These are phyloP conservation scores for Boletus sp. DNA, from an alignment of 768 basidiomycete species.

Conservation along the genomic window DNA sequence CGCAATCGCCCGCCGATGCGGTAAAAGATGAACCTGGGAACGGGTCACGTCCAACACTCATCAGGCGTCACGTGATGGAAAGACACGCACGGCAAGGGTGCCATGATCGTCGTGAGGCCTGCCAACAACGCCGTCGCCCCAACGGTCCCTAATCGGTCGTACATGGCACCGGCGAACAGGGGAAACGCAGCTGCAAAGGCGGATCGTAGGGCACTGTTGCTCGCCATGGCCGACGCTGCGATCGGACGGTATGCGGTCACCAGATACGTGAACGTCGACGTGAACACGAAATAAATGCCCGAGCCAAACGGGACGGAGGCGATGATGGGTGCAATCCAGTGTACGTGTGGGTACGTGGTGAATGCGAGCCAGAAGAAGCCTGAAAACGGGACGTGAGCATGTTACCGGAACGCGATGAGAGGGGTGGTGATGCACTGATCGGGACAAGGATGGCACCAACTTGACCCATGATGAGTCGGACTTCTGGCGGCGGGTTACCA, in stretches of 20 bases:
- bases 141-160: conserved; percentile 54
- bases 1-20: conserved; percentile 44
- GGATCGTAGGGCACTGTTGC: conserved; percentile 54
- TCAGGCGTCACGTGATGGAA: background rate
- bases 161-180: conserved; percentile 52
- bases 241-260: conserved; percentile 49
- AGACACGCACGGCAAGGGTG: conserved; percentile 54
- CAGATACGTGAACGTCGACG: conserved; percentile 60
- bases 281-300: conserved; percentile 63
- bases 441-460: conserved; percentile 66
- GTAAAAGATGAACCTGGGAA: conserved; percentile 51
- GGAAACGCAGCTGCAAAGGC: conserved; percentile 51
- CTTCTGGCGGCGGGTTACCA: conserved; percentile 60
- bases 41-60: too few relatives aligned
- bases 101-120: conserved; percentile 57
- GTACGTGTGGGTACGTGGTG: conserved; percentile 45
- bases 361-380: conserved; percentile 56
- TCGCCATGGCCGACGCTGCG: conserved; percentile 61
- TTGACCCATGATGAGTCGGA: conserved; percentile 61
- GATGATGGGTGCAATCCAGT: conserved; percentile 47
- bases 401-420: background rate
- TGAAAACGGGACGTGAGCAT: background rate
- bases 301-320: conserved; percentile 47
- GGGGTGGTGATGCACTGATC: conserved; percentile 38
- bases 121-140: conserved; percentile 72